Conservation (phyloP, 169 alveolate genomes). For the Plasmodium vivax region DNA sequence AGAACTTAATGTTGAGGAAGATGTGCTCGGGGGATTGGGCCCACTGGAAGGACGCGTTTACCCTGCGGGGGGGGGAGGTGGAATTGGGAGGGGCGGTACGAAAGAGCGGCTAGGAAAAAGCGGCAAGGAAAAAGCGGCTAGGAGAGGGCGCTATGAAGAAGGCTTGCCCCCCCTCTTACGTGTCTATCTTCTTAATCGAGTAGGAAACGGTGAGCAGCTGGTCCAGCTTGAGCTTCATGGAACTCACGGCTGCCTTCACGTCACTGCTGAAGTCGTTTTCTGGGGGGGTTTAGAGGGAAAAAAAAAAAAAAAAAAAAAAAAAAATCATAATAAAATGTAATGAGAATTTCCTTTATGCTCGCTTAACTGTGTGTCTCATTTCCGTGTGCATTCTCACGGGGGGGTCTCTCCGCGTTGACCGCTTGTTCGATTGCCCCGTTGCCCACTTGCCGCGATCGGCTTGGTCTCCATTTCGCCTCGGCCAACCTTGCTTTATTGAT, state of each 20-base stretch:
- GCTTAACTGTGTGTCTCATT: neutral
- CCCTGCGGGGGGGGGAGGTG: constrained; percentile 57
- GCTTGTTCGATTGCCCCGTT: neutral
- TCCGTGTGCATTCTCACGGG: neutral
- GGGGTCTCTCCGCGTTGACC: neutral
- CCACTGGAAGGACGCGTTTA: constrained; percentile 97
- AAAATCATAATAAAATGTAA: neutral
- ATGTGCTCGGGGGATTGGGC: constrained; percentile 94
- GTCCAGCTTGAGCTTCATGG: constrained; percentile 51
- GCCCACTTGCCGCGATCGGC: neutral
- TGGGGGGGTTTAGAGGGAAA: neutral
- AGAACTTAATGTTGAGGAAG: constrained; percentile 92
- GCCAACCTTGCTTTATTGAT: constrained; percentile 54
- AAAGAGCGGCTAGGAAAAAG: neutral
- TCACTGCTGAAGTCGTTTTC: constrained; percentile 66
- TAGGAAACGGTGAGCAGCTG: constrained; percentile 55
- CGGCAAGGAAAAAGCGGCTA: no score
- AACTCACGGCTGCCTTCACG: constrained; percentile 8
- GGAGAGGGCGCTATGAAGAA: no score
- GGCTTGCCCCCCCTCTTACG: constrained; percentile 1
- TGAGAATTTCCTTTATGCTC: neutral
- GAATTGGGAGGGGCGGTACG: neutral
- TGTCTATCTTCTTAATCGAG: constrained; percentile 64
- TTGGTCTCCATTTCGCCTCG: neutral
- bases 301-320: neutral